Percentiles rank a stretch among this genome's conserved stretches.
These are phyloP conservation scores for Penicillium lividum DNA, from an alignment of 495 filamentous ascomycete genomes.

Conservation along the genomic window DNA sequence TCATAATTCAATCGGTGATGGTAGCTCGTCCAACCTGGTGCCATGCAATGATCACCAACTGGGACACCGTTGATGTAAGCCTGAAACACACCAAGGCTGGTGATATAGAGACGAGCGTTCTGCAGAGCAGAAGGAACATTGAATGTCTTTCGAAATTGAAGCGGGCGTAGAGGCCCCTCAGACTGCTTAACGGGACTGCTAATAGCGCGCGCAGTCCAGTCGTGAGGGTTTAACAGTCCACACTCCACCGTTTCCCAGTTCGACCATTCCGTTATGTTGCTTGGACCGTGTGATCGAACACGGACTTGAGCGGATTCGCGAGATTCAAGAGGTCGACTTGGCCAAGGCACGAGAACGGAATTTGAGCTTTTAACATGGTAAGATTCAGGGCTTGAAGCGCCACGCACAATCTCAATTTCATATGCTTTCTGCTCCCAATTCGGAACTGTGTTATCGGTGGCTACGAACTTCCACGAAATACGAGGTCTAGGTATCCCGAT, in stretches of 20 bases:
- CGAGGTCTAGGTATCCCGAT: conserved; percentile 30
- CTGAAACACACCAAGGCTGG: conserved; percentile 52
- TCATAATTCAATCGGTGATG: conserved; percentile 51
- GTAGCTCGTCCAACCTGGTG: conserved; percentile 59
- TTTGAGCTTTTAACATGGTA: conserved; percentile 19
- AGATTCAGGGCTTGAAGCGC: conserved; percentile 9
- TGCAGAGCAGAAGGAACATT: conserved; percentile 11
- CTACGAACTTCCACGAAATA: conserved; percentile 36
- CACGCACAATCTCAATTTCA: conserved; percentile 32
- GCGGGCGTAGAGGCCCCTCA: conserved; percentile 26
- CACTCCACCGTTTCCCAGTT: conserved; percentile 37
- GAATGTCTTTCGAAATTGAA: conserved; percentile 33
- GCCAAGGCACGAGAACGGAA: conserved; percentile 55
- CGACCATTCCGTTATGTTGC: conserved; percentile 39
- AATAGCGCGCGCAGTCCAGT: conserved; percentile 44
- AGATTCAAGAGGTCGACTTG: conserved; percentile 41
- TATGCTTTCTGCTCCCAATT: conserved; percentile 41
- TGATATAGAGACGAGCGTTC: conserved; percentile 50
- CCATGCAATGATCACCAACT: conserved; percentile 47
- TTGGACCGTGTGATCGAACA: conserved; percentile 33
- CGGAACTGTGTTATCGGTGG: conserved; percentile 8
- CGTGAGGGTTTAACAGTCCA: conserved; percentile 33
- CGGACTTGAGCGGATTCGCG: conserved; percentile 41
- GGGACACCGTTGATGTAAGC: conserved; percentile 48
- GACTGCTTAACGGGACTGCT: conserved; percentile 19